These are phyloP conservation scores for Chionographis japonica DNA, from an alignment of 106 monocot genomes.

Conservation along the genomic window DNA sequence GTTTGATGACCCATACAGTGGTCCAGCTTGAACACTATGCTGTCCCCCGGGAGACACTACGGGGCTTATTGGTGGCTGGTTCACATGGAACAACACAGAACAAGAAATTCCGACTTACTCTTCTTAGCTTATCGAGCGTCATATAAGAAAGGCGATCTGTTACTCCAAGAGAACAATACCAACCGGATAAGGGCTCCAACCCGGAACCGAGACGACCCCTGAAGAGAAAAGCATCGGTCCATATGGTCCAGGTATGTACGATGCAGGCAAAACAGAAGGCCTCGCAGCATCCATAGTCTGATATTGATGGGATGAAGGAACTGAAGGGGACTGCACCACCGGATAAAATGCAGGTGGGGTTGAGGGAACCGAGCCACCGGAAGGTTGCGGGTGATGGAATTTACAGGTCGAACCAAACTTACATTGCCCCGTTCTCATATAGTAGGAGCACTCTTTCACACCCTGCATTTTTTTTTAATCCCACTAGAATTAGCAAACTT, in stretches of 20 bases:
- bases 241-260: conserved; percentile 50
- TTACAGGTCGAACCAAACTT: conserved; percentile 91
- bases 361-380: conserved; percentile 31
- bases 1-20: conserved; percentile 28
- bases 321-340: conserved; percentile 33
- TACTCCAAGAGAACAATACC: conserved; percentile 10
- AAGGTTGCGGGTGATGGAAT: conserved; percentile 77
- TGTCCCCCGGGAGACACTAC: conserved; percentile 30
- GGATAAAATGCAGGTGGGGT: conserved; percentile 54
- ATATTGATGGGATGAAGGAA: conserved; percentile 40
- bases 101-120: neutral
- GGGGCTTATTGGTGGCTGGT: conserved; percentile 42
- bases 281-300: conserved; percentile 29
- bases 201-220: conserved; percentile 37
- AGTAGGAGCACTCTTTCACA: conserved; percentile 82
- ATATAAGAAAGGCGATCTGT: neutral
- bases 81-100: conserved; percentile 11
- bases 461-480: conserved; percentile 39
- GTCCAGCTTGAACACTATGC: conserved; percentile 32
- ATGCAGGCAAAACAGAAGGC: conserved; percentile 35
- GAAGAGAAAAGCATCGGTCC: conserved; percentile 39
- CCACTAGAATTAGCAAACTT: neutral
- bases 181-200: conserved; percentile 61
- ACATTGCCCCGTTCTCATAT: conserved; percentile 74
- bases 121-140: neutral